These are phyloP conservation scores for Leccinum angustisporum DNA, from an alignment of 1,284 basidiomycete species.

Conservation along the genomic window DNA sequence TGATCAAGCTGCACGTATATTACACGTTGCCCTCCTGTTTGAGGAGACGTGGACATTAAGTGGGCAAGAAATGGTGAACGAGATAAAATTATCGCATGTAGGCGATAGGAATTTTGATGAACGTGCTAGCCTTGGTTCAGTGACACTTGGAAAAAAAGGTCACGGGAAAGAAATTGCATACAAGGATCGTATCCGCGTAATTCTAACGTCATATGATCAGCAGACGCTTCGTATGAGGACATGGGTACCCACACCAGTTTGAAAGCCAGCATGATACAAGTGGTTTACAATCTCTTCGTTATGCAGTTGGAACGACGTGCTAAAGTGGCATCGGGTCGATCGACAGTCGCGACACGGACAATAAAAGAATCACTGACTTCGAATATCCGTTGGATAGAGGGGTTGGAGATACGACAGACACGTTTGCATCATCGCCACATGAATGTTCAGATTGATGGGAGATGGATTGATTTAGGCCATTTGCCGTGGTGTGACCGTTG, in stretches of 20 bases:
- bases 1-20: slow-evolving; percentile 76
- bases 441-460: slow-evolving; percentile 23
- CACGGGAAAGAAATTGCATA: slow-evolving; percentile 38
- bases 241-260: slow-evolving; percentile 63
- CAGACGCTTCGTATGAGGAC: slow-evolving; percentile 3
- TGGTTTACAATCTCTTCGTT: slow-evolving; percentile 73
- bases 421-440: slow-evolving; percentile 22
- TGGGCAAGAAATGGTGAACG: slow-evolving; percentile 84
- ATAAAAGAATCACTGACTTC: slow-evolving; percentile 40
- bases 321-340: slow-evolving; percentile 27
- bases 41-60: slow-evolving; percentile 75
- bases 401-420: slow-evolving; percentile 24
- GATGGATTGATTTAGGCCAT: slow-evolving; percentile 21
- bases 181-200: slow-evolving; percentile 77
- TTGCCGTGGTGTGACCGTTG: slow-evolving; percentile 27
- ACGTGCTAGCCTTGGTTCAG: slow-evolving; percentile 56
- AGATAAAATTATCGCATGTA: slow-evolving; percentile 81
- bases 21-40: slow-evolving; percentile 57
- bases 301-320: slow-evolving; percentile 54
- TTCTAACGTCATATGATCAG: slow-evolving; percentile 47
- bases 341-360: not conserved
- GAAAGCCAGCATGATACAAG: slow-evolving; percentile 75
- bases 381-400: slow-evolving; percentile 38
- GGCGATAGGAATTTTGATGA: slow-evolving; percentile 68
- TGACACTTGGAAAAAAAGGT: slow-evolving; percentile 12